phyloP scores from a whole-genome alignment of 2,329 filamentous ascomycete genomes.

The Calonectria hongkongensis region DNA sequence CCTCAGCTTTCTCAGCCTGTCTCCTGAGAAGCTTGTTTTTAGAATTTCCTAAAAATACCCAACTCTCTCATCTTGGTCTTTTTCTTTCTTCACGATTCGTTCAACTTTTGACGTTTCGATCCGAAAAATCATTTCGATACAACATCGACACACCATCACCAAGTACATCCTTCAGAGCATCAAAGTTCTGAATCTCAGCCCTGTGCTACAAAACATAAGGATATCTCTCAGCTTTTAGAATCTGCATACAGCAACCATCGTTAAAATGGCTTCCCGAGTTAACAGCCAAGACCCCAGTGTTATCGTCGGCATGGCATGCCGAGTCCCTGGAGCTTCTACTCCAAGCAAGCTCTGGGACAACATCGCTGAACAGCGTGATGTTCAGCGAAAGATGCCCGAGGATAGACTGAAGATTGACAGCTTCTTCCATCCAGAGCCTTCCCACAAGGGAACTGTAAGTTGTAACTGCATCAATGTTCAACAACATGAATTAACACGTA shows the following conservation, averaged over 20 bases:
- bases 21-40: slow-evolving; percentile 17
- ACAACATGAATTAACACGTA: not conserved
- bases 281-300: slow-evolving; percentile 56
- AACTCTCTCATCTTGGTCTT: not conserved
- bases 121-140: not conserved
- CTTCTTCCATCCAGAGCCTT: slow-evolving; percentile 60
- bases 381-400: slow-evolving; percentile 61
- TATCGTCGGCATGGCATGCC: slow-evolving; percentile 58
- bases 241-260: not conserved
- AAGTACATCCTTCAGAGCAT: slow-evolving; percentile 7
- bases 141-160: slow-evolving; percentile 7
- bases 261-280: slow-evolving; percentile 44
- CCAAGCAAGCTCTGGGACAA: slow-evolving; percentile 56
- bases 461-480: not conserved
- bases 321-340: slow-evolving; percentile 47
- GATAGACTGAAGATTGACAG: slow-evolving; percentile 67
- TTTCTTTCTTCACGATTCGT: not conserved
- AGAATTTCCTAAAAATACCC: slow-evolving; percentile 16
- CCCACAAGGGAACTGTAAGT: slow-evolving; percentile 48
- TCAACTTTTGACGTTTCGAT: slow-evolving; percentile 11
- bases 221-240: slow-evolving; percentile 3
- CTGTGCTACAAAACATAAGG: not conserved
- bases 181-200: slow-evolving; percentile 21
- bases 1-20: slow-evolving; percentile 30
- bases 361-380: slow-evolving; percentile 58